Conservation (phyloP, 208 protist genomes). For the Crithidia bombi region DNA sequence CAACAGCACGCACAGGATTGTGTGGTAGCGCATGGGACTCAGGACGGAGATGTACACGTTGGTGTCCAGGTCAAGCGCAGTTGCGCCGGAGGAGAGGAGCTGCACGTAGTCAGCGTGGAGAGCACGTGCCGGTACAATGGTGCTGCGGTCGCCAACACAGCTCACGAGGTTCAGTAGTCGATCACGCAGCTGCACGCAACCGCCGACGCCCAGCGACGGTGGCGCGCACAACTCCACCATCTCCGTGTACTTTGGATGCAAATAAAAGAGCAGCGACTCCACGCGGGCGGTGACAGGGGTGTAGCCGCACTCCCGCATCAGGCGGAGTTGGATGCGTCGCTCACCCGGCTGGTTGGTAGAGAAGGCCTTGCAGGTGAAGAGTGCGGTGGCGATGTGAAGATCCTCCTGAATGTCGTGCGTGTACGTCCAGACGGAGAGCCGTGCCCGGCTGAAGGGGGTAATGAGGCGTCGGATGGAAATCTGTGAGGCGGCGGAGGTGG, state of each 20-base stretch:
- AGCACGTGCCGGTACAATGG: conserved; percentile 37
- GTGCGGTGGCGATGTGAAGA: conserved; percentile 63
- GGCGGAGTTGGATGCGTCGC: conserved; percentile 3
- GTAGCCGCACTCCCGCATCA: conserved; percentile 29
- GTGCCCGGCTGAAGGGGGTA: conserved; percentile 37
- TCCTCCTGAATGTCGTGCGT: conserved; percentile 58
- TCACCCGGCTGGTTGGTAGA: conserved; percentile 27
- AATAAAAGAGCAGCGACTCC: conserved; percentile 63
- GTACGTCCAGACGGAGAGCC: conserved; percentile 25
- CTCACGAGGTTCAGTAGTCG: conserved; percentile 54
- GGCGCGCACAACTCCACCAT: conserved; percentile 51
- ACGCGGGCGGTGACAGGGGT: conserved; percentile 42
- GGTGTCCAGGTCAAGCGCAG: conserved; percentile 20
- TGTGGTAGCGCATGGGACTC: conserved; percentile 49
- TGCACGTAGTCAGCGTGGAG: conserved; percentile 38
- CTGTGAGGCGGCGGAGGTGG: conserved; percentile 14
- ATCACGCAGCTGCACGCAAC: conserved; percentile 44
- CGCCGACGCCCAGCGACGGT: conserved; percentile 46
- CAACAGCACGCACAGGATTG: conserved; percentile 49
- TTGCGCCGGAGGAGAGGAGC: conserved; percentile 32
- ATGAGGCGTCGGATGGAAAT: conserved; percentile 38
- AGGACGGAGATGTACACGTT: conserved; percentile 46
- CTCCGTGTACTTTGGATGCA: conserved; percentile 46
- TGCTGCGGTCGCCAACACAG: conserved; percentile 50
- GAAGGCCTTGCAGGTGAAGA: conserved; percentile 72